Evolutionary conservation across 192 early-diverging fungal genomes (phyloP), one percentile per base, ranked within the genome.

Genomic region (Coemansia sp.): DNA sequence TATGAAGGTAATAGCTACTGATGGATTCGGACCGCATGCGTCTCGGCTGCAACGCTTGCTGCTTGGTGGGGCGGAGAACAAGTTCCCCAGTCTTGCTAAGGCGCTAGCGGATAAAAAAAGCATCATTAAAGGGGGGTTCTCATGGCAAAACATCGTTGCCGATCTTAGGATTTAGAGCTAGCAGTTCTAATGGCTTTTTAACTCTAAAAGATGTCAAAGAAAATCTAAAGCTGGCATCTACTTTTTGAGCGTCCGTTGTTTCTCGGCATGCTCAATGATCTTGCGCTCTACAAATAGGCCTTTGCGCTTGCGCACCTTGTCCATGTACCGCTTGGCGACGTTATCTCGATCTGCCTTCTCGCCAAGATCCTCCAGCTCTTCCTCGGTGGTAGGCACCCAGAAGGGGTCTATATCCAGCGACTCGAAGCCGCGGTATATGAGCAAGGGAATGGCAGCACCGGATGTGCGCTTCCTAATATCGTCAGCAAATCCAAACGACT

Each of bases 401-500:
- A 95, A 98, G 13, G 98, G 98, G 76, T 99, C 96, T 50, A 87
- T 82, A 51, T 98, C 92, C 40, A 98, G 74, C 53, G 91, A 73
- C 73, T 98, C 95, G 74, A 94, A 99, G 3, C 96, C 95, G 39
- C 85, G 88, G 80, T 98, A 99, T 37, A 99, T 89, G 26, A 99
- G 83, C 66, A 97, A 92, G 2, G 98, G 98, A 63, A 88, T 92
- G 9, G 98, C 98, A 0, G 92, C 93, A 1, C 98, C 98, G 0
- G 93, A 94, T 1, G 96, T 96, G 65, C 92, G 85, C 73, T 95
- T 99, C 23, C 98, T 88, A 28, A 99, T 93, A 70, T 98, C 95
- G 71, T 99, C 98, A 8, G 94, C 88, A 79, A 99, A 98, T n/a
- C 98, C 98, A 86, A 99, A 98, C 53, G 90, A 93, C 73, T 99